Conservation (phyloP, 1,284 basidiomycete genomes). For the Marasmius oreades region DNA sequence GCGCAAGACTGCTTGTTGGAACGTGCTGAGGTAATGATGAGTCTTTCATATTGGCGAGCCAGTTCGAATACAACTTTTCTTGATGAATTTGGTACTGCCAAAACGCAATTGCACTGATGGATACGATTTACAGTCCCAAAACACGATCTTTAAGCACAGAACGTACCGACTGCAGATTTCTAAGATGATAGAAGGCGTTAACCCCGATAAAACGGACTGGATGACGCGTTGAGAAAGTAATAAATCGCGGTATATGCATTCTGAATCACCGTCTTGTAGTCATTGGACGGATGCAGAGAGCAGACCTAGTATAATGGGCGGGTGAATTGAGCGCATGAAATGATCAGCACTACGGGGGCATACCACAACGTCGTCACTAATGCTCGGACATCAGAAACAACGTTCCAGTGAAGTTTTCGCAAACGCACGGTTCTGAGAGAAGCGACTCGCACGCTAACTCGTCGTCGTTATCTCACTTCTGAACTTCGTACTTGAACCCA, state of each 20-base stretch:
- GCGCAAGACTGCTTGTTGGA: slow-evolving; percentile 75
- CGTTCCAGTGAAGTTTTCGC: slow-evolving; percentile 4
- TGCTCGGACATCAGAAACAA: slow-evolving; percentile 3
- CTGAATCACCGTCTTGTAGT: slow-evolving; percentile 71
- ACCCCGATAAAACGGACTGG: slow-evolving; percentile 80
- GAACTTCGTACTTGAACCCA: background rate
- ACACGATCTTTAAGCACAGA: no score
- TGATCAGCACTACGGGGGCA: slow-evolving; percentile 14
- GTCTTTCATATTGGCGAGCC: background rate
- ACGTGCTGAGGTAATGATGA: slow-evolving; percentile 46
- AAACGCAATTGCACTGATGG: slow-evolving; percentile 70
- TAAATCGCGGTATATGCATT: slow-evolving; percentile 33
- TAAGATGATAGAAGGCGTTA: slow-evolving; percentile 67
- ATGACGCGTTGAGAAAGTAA: slow-evolving; percentile 1
- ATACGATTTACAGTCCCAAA: slow-evolving; percentile 1
- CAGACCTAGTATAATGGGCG: slow-evolving; percentile 52
- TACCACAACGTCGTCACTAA: slow-evolving; percentile 81
- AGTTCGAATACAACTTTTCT: slow-evolving; percentile 53
- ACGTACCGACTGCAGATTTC: slow-evolving; percentile 76
- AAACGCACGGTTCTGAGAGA: slow-evolving; percentile 67
- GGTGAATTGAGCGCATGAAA: slow-evolving; percentile 1
- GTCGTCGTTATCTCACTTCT: background rate
- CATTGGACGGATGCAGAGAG: slow-evolving; percentile 77
- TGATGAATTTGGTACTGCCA: slow-evolving; percentile 88
- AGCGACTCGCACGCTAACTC: slow-evolving; percentile 70